Base-by-base conservation (phyloP, 164 flowering plant genomes). In the Vitis rupestris region DNA sequence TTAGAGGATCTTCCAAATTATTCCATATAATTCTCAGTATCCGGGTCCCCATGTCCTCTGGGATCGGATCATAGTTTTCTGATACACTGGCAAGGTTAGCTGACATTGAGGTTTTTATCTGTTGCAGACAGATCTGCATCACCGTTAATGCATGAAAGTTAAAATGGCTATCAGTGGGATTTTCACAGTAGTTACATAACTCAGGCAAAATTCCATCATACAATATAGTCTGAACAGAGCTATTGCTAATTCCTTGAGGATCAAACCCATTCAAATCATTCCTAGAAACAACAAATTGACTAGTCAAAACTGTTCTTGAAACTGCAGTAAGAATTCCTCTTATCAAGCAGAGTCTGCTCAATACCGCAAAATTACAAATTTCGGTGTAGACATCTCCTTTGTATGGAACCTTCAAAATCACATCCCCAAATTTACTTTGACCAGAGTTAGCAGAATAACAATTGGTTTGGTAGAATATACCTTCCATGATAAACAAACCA, bases 1-100 rank as follows among this genome's bases (percentile, higher is more conserved):
- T 96, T 63, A 96, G 68, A n/a, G 98, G 93, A 79, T 96, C 99
- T 79, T 96, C 98, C 77, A 96, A 84, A 74, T 93, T 96, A 83
- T 89, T 91, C 99, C 99, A 96, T 71, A 96, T 84, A 49, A 93
- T 89, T 76, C 82, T 87, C 79, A 92, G 62, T 70, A 96, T 76
- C 50, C 93, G 86, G 27, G 80, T 51, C 8, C 87, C 93, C 85
- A 89, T 79, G 2, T 81, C 84, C 74, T 87, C 97, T 3, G 92
- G 76, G 30, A 96, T 78, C 14, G 90, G 95, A 66, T 81, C 82
- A 77, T 84, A 90, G 59, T 76, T 64, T 29, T 74, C 78, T 15
- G 81, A 72, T 31, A 47, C 3, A 55, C 71, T 69, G 5, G 74
- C 77, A 49, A 79, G 81, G 60, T 87, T 79, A 67, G 83, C 78